Percentiles rank a stretch among this genome's conserved stretches.
Conservation (phyloP, 768 basidiomycete species). For the Termitomyces sp. region DNA sequence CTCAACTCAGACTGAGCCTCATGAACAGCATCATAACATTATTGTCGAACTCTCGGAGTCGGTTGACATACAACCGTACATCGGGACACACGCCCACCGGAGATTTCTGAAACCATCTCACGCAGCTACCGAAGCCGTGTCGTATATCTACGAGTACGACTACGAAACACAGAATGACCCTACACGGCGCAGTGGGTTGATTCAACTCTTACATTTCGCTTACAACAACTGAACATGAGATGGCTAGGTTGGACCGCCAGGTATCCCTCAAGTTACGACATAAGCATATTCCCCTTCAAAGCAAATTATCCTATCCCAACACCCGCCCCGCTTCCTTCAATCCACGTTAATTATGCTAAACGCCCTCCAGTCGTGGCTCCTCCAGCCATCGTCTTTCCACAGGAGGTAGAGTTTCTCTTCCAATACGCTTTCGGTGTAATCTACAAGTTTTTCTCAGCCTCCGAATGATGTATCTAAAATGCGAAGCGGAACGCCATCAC, state of each 20-base stretch:
- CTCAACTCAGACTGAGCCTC: background rate
- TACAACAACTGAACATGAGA: background rate
- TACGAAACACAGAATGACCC: constrained; percentile 24
- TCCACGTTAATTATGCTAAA: constrained; percentile 16
- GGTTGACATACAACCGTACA: constrained; percentile 18
- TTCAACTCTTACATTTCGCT: background rate
- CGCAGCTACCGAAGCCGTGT: constrained; percentile 9
- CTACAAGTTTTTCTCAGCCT: background rate
- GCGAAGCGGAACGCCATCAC: background rate
- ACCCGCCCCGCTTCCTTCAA: constrained; percentile 17
- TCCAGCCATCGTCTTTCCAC: background rate
- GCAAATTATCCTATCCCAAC: constrained; percentile 21
- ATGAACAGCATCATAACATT: constrained; percentile 22
- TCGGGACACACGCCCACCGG: constrained; percentile 24
- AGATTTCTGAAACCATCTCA: constrained; percentile 15
- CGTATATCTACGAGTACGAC: constrained; percentile 30
- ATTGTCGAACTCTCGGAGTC: constrained; percentile 27
- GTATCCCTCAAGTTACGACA: constrained; percentile 8
- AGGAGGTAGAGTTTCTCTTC: background rate
- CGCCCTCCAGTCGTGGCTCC: constrained; percentile 6
- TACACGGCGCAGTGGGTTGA: constrained; percentile 13
- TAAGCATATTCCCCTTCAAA: constrained; percentile 21
- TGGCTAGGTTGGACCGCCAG: constrained; percentile 15
- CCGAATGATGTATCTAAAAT: background rate
- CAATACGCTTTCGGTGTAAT: background rate